Percentiles rank a stretch among this genome's conserved stretches.
Conservation (phyloP, 78 protist genomes). For the Anaeramoeba ignava region DNA sequence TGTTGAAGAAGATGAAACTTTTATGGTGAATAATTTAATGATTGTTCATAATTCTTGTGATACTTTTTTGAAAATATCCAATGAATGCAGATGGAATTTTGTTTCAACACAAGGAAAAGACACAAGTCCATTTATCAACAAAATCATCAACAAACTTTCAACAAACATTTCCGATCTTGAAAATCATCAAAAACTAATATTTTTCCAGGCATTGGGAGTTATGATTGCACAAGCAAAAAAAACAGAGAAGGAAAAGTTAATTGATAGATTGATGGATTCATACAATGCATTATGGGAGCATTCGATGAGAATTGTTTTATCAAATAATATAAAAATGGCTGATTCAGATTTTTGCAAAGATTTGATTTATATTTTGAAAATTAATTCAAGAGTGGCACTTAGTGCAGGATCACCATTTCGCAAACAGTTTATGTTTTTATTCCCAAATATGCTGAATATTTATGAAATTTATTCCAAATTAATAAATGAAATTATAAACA, state of each 20-base stretch:
- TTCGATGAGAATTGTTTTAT: background rate
- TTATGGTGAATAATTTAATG: too few relatives aligned
- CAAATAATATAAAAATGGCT: background rate
- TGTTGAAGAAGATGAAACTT: too few relatives aligned
- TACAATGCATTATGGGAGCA: constrained; percentile 68
- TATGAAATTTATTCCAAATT: background rate
- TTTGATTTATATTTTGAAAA: background rate
- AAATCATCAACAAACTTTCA: constrained; percentile 47
- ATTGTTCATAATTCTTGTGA: too few relatives aligned
- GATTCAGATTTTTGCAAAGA: background rate
- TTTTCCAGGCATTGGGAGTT: constrained; percentile 87
- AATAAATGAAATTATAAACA: background rate
- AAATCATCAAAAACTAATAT: constrained; percentile 61
- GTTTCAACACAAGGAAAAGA: constrained; percentile 48
- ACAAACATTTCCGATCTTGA: constrained; percentile 5
- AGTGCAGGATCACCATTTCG: background rate
- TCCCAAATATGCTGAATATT: background rate
- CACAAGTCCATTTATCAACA: constrained; percentile 64
- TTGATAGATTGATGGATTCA: constrained; percentile 51
- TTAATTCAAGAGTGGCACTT: background rate
- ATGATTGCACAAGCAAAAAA: constrained; percentile 53
- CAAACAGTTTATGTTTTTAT: background rate
- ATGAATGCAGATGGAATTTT: constrained; percentile 73
- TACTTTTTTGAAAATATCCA: constrained; percentile 94
- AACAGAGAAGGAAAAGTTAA: constrained; percentile 25